Conservation (phyloP, 176 grass and related monocot genomes). For the Lolium perenne region DNA sequence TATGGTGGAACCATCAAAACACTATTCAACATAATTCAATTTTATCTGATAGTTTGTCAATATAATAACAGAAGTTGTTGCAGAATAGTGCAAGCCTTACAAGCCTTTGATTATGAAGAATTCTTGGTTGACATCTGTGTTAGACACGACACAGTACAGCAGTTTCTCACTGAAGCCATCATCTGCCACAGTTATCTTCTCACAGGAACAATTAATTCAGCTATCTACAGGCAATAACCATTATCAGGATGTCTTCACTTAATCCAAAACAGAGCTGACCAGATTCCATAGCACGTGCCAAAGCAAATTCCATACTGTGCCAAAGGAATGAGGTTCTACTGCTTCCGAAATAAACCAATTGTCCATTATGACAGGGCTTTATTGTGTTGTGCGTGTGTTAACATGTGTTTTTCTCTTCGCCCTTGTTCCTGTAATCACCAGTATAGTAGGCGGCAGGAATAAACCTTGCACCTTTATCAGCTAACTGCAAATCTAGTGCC, state of each 20-base stretch:
- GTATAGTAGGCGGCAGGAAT: constrained; percentile 67
- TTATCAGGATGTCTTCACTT: neutral
- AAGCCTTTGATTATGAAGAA: constrained; percentile 22
- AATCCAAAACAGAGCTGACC: neutral
- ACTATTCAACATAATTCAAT: too few species aligned
- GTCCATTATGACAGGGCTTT: neutral
- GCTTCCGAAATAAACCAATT: neutral
- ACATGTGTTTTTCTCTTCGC: constrained; percentile 19
- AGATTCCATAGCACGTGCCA: neutral
- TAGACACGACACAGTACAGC: neutral
- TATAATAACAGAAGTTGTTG: neutral
- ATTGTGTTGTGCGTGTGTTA: constrained; percentile 21
- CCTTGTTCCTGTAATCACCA: constrained; percentile 38
- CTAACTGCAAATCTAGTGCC: constrained; percentile 51
- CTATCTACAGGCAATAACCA: constrained; percentile 6
- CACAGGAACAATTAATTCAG: neutral
- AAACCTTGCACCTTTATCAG: constrained; percentile 44
- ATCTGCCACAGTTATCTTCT: neutral
- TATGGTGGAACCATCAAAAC: constrained; percentile 10
- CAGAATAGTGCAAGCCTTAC: constrained; percentile 31
- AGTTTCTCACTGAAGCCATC: constrained; percentile 3
- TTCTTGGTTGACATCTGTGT: neutral
- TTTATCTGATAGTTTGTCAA: neutral
- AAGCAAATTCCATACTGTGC: too few species aligned
- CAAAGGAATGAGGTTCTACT: neutral